Base-by-base conservation (phyloP, 441 rosid genomes). In the Croton setiger region DNA sequence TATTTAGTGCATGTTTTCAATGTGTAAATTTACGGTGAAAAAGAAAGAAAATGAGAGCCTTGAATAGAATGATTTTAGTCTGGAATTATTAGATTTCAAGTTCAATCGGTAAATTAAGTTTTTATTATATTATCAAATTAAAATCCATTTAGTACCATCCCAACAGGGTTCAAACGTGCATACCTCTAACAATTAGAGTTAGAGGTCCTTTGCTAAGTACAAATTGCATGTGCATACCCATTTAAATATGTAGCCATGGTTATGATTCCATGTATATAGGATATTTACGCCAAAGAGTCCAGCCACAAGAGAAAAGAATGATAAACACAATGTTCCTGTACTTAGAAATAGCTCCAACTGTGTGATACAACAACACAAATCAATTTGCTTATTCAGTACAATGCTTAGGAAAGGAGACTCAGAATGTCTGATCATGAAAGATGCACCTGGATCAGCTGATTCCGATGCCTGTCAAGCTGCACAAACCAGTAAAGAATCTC, bases 391-490 rank as follows among this genome's bases (percentile, higher is more conserved):
- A 58, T 49, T 52, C 18, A n/a, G n/a, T n/a, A n/a, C 33, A 61
- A 12, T 47, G 15, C 45, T 39, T 2, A 11, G 17, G 18, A 11
- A 66, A n/a, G 17, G 44, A 33, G 21, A 20, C 35, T 33, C 21
- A 5, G 3, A 1, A 14, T 53, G 18, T 35, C 18, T 58, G 4
- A 33, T 15, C 31, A 23, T 13, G 3, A 18, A 69, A 15, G 49
- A 31, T 66, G 69, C 62, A 92, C 98, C 91, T 95, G 99, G 82
- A 95, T 95, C 58, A 95, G 86, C 85, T 95, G 98, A 79, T 95
- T 95, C 36, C 99, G 93, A 79, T 95, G 96, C 78, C 91, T 95
- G 86, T 95, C 99, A 54, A 95, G 93, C 99, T 95, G 92, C 66
- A 27, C 31, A 27, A 71, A 66, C 73, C 56, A 53, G 71, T 33